Percentiles rank a stretch among this genome's conserved stretches.
Conservation (phyloP, 495 filamentous ascomycete species). For the Penicillium paradoxum region DNA sequence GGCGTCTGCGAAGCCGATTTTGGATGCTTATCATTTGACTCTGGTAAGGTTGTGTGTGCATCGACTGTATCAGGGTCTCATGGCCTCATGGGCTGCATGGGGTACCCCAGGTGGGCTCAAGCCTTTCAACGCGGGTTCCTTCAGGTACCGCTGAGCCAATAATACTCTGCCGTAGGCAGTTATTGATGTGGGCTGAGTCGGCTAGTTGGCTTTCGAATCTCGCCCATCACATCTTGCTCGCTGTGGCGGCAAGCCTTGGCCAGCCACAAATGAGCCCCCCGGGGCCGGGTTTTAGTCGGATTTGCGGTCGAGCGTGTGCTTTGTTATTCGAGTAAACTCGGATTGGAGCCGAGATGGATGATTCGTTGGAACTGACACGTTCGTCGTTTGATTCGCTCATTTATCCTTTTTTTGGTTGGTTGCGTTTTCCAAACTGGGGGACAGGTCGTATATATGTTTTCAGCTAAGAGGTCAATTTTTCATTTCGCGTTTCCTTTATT, state of each 20-base stretch:
- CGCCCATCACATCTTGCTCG: neutral
- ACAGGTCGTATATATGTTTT: no score
- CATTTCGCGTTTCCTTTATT: no score
- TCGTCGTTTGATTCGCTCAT: neutral
- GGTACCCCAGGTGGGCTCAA: conserved; percentile 2
- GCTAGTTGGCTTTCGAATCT: neutral
- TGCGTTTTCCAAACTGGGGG: no score
- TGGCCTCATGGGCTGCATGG: neutral
- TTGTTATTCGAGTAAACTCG: neutral
- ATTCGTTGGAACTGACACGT: neutral
- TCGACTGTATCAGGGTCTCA: no score
- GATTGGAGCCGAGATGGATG: neutral
- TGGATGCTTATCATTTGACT: neutral
- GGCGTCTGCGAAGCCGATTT: neutral
- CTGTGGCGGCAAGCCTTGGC: neutral
- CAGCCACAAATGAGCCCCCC: neutral
- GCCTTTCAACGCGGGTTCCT: neutral
- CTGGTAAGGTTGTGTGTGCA: no score
- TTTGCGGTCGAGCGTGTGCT: neutral
- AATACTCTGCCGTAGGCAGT: neutral
- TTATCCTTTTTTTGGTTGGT: neutral
- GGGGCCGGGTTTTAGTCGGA: neutral
- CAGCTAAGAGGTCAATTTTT: no score
- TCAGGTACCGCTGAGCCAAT: conserved; percentile 2
- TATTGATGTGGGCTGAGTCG: neutral